Conservation (phyloP, 2,329 filamentous ascomycete species). For the Triangularia setosa region DNA sequence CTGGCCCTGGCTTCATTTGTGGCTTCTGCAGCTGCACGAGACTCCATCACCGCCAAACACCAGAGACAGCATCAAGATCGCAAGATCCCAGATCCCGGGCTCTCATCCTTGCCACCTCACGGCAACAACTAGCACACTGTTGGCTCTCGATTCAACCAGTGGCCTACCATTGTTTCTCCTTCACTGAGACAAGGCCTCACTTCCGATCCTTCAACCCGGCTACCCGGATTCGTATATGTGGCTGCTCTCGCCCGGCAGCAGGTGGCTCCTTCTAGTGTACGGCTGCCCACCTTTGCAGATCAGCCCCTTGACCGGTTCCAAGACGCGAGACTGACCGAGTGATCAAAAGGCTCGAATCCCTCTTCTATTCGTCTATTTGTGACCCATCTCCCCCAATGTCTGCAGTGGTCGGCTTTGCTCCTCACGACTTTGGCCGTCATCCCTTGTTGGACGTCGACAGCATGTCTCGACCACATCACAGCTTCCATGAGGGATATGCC, state of each 20-base stretch:
- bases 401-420: conserved; percentile 30
- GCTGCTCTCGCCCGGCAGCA: conserved; percentile 13
- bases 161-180: conserved; percentile 7
- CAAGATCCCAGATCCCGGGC: not conserved
- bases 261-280: conserved; percentile 13
- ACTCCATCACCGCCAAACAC: conserved; percentile 8
- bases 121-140: conserved; percentile 8
- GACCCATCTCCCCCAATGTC: conserved; percentile 31
- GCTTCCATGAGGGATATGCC: conserved; percentile 31
- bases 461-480: conserved; percentile 35
- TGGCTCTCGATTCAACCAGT: conserved; percentile 7
- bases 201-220: conserved; percentile 22
- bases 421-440: conserved; percentile 31
- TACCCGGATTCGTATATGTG: conserved; percentile 23
- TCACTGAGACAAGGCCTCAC: conserved; percentile 18
- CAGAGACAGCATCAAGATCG: conserved; percentile 4
- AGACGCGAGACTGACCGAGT: not conserved
- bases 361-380: conserved; percentile 7
- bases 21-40: conserved; percentile 22
- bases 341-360: not conserved
- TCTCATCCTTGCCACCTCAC: not conserved
- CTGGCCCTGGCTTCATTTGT: conserved; percentile 13
- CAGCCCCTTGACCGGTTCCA: not conserved
- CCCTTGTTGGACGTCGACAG: conserved; percentile 29
- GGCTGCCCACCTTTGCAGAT: conserved; percentile 13